These are phyloP conservation scores for Populus deltoides DNA, from an alignment of 345 rosid species.

Conservation along the genomic window DNA sequence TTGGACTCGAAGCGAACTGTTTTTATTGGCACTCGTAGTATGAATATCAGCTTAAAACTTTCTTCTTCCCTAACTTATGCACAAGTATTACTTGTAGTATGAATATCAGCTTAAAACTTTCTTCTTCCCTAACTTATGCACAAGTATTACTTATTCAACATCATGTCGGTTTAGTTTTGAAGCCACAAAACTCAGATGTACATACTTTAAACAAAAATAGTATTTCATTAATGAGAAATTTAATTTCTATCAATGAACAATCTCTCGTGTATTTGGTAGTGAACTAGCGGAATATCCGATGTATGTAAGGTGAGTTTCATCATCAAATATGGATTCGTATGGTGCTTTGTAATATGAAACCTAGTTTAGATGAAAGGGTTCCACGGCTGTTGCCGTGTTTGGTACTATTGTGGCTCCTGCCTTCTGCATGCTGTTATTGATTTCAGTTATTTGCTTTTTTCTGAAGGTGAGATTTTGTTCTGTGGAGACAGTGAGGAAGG, in stretches of 20 bases:
- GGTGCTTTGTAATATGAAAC: background rate
- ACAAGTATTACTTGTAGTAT: background rate
- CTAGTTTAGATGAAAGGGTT: background rate
- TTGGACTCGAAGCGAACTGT: too few species aligned
- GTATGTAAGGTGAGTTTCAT: background rate
- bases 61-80: too few species aligned
- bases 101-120: too few species aligned
- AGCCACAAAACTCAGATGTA: background rate
- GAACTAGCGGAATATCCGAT: background rate
- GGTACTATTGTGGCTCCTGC: background rate
- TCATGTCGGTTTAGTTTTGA: background rate
- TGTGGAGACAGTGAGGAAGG: slow-evolving; percentile 54
- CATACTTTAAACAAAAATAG: background rate
- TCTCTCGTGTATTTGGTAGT: background rate
- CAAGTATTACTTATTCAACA: background rate
- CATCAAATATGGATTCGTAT: background rate
- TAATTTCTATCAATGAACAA: background rate
- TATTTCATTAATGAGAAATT: too few species aligned
- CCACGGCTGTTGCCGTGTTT: background rate
- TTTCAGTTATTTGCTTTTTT: slow-evolving; percentile 6
- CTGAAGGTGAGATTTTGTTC: slow-evolving; percentile 80
- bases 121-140: too few species aligned
- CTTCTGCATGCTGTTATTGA: background rate
- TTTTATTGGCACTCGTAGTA: too few species aligned
- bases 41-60: too few species aligned